Evolutionary conservation across 257 asterid species (phyloP).

Genomic region (Coffea eugenioides): DNA sequence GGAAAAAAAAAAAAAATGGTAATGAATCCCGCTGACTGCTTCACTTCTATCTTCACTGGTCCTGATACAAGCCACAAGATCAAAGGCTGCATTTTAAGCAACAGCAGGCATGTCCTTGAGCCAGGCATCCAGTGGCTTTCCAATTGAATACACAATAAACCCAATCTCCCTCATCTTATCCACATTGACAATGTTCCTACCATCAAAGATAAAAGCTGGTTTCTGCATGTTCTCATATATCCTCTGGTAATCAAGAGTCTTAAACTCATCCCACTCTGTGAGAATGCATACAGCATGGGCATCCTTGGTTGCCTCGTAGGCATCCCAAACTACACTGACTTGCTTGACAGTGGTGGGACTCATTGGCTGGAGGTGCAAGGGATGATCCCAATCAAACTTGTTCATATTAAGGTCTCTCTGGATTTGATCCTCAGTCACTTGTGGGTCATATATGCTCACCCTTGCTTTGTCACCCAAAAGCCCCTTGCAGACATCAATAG

Average conservation of each 20-base stretch:
- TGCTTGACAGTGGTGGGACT: conserved; percentile 76
- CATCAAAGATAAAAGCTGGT: conserved; percentile 79
- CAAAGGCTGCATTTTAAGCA: conserved; percentile 38
- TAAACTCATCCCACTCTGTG: conserved; percentile 91
- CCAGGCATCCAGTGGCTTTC: conserved; percentile 91
- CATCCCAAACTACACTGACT: conserved; percentile 67
- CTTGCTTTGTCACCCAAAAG: conserved; percentile 75
- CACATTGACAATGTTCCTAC: conserved; percentile 63
- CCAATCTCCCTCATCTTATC: conserved; percentile 81
- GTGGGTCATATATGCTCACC: conserved; percentile 84
- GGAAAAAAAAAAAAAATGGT: conserved; percentile 32
- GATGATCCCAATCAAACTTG: conserved; percentile 90
- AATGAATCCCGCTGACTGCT: conserved; percentile 40
- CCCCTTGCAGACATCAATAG: conserved; percentile 86
- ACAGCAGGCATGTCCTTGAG: conserved; percentile 91
- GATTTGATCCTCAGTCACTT: conserved; percentile 80
- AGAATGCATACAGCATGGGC: conserved; percentile 82
- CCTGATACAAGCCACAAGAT: conserved; percentile 18
- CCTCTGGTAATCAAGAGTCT: conserved; percentile 71
- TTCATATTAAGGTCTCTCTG: conserved; percentile 86
- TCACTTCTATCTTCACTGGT: conserved; percentile 24
- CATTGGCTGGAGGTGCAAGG: conserved; percentile 85
- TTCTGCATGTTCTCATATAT: conserved; percentile 87
- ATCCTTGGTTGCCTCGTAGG: conserved; percentile 69
- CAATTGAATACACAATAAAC: conserved; percentile 76